Conservation (phyloP, 169 alveolate species). For the Plasmodium yoelii region DNA sequence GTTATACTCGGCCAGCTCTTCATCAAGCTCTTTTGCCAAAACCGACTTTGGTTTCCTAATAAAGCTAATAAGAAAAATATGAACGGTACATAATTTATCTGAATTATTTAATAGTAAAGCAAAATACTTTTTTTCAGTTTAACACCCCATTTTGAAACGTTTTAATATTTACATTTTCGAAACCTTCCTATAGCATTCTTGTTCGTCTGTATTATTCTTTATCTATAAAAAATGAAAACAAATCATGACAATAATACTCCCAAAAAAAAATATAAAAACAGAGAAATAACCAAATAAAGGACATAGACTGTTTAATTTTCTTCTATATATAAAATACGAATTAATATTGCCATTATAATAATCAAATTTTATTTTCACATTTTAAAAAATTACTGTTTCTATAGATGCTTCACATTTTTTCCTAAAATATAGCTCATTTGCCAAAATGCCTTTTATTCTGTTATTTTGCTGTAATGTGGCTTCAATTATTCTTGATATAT, state of each 20-base stretch:
- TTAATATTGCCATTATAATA: too few relatives aligned
- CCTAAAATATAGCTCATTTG: constrained; percentile 44
- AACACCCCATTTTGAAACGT: background rate
- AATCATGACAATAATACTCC: background rate
- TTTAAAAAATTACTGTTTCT: constrained; percentile 24
- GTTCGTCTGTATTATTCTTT: constrained; percentile 29
- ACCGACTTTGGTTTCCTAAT: constrained; percentile 28
- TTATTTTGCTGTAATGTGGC: constrained; percentile 51
- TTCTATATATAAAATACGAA: too few relatives aligned
- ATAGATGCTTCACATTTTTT: constrained; percentile 60
- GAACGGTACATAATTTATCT: background rate
- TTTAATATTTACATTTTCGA: constrained; percentile 35
- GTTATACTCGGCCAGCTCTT: constrained; percentile 60
- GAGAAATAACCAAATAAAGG: too few relatives aligned
- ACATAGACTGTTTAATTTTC: too few relatives aligned
- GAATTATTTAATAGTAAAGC: too few relatives aligned
- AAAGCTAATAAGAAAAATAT: constrained; percentile 13
- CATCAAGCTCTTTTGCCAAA: constrained; percentile 30
- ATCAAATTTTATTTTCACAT: too few relatives aligned
- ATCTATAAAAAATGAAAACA: constrained; percentile 6
- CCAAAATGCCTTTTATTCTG: constrained; percentile 28
- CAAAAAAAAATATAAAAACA: too few relatives aligned
- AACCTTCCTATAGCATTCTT: constrained; percentile 61
- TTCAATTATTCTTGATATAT: constrained; percentile 54
- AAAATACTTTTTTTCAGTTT: too few relatives aligned